phyloP scores from a whole-genome alignment of 1,139 yeast species.

The Yamadazyma spencermartinsiae region DNA sequence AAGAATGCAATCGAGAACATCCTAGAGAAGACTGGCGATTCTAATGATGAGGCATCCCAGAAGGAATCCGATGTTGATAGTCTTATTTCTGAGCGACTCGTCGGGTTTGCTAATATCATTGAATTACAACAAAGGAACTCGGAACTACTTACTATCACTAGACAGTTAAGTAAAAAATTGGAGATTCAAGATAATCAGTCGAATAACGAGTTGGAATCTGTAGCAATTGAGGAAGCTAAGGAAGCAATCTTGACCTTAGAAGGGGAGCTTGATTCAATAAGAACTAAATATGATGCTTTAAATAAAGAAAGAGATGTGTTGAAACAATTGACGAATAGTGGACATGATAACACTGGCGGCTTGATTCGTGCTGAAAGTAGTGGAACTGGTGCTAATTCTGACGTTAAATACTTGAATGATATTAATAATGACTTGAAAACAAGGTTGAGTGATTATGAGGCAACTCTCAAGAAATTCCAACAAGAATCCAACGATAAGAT shows the following conservation, averaged over 20 bases:
- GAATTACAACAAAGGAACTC: slow-evolving; percentile 77
- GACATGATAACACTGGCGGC: slow-evolving; percentile 2
- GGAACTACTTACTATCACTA: slow-evolving; percentile 63
- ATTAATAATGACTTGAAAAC: slow-evolving; percentile 28
- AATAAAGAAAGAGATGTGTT: slow-evolving; percentile 68
- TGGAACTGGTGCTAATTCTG: slow-evolving; percentile 10
- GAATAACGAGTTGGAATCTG: slow-evolving; percentile 47
- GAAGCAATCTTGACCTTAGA: slow-evolving; percentile 71
- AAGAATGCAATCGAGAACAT: slow-evolving; percentile 51
- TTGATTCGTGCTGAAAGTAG: slow-evolving; percentile 3
- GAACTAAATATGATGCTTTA: slow-evolving; percentile 52
- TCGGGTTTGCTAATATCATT: slow-evolving; percentile 62
- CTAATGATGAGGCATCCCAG: slow-evolving; percentile 15
- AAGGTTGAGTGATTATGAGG: slow-evolving; percentile 30
- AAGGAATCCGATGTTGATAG: slow-evolving; percentile 66
- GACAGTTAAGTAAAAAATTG: slow-evolving; percentile 68
- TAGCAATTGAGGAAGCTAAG: slow-evolving; percentile 71
- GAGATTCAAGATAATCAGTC: slow-evolving; percentile 54
- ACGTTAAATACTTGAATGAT: slow-evolving; percentile 29
- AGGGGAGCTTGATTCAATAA: slow-evolving; percentile 55
- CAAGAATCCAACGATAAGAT: slow-evolving; percentile 25
- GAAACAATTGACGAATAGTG: slow-evolving; percentile 36
- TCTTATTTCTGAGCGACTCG: slow-evolving; percentile 70
- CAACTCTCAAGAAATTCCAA: slow-evolving; percentile 31
- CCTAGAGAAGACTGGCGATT: slow-evolving; percentile 37